These are phyloP conservation scores for Claviceps africana DNA, from an alignment of 2,329 filamentous ascomycete genomes.

Conservation along the genomic window DNA sequence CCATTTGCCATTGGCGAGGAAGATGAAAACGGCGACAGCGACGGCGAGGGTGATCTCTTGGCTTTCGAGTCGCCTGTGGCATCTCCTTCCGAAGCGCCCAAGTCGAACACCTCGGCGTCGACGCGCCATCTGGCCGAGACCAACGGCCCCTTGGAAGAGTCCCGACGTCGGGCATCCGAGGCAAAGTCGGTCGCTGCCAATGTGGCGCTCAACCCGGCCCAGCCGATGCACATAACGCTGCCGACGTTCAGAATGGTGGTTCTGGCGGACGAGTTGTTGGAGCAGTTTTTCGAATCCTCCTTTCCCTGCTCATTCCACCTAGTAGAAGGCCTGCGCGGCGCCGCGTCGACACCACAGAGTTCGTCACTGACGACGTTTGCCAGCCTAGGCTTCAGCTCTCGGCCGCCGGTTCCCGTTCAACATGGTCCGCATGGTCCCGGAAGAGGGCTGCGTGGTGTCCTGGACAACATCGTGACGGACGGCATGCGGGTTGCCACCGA, in stretches of 20 bases:
- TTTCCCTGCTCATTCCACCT: slow-evolving; percentile 90
- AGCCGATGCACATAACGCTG: slow-evolving; percentile 87
- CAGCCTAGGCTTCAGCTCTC: slow-evolving; percentile 46
- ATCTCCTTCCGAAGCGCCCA: slow-evolving; percentile 29
- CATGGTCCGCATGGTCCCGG: slow-evolving; percentile 31
- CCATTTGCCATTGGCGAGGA: slow-evolving; percentile 59
- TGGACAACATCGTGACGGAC: slow-evolving; percentile 95
- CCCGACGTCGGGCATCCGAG: slow-evolving; percentile 36
- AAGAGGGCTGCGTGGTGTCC: slow-evolving; percentile 75
- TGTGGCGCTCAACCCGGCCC: slow-evolving; percentile 77
- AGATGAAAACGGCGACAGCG: slow-evolving; percentile 50
- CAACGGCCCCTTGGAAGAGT: slow-evolving; percentile 8
- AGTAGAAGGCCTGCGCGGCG: slow-evolving; percentile 43
- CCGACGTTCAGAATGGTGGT: slow-evolving; percentile 99
- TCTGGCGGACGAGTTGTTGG: slow-evolving; percentile 83
- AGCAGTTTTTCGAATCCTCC: slow-evolving; percentile 94
- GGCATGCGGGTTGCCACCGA: slow-evolving; percentile 93
- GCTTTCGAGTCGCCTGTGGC: slow-evolving; percentile 34
- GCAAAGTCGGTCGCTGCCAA: slow-evolving; percentile 69
- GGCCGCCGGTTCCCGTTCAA: slow-evolving; percentile 24
- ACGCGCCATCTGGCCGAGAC: not conserved
- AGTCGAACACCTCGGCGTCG: slow-evolving; percentile 25
- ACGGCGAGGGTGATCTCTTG: slow-evolving; percentile 45
- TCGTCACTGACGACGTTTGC: slow-evolving; percentile 77
- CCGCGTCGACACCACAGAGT: slow-evolving; percentile 17